These are phyloP conservation scores for Manihot esculenta DNA, from an alignment of 441 rosid genomes.

Conservation along the genomic window DNA sequence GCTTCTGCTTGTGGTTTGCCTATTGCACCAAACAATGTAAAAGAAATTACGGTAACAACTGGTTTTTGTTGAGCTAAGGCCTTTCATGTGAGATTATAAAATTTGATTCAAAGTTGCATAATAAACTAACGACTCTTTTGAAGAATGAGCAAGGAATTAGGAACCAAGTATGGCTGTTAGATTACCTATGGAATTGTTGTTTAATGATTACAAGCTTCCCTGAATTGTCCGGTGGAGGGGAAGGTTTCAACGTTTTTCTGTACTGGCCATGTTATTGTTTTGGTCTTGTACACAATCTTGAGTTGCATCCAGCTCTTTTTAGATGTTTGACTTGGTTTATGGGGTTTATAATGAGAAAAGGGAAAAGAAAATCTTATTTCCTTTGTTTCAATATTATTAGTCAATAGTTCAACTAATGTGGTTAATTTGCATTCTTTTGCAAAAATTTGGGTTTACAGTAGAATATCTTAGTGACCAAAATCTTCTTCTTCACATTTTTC, in stretches of 20 bases:
- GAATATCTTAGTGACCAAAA: too few relatives aligned
- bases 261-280: background rate
- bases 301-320: background rate
- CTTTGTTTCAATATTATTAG: background rate
- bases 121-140: background rate
- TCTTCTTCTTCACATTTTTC: too few relatives aligned
- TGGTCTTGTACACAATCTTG: background rate
- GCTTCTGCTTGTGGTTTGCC: background rate
- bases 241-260: background rate
- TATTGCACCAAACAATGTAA: background rate
- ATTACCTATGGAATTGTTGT: background rate
- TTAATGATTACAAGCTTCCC: background rate
- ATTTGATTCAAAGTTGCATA: slow-evolving; percentile 9
- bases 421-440: background rate
- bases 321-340: slow-evolving; percentile 1
- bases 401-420: background rate
- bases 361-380: too few relatives aligned
- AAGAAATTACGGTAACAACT: background rate
- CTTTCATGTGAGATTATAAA: background rate
- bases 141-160: background rate
- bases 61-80: background rate
- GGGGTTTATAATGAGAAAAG: background rate
- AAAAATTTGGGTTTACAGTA: too few relatives aligned
- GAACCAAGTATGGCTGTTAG: background rate
- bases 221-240: background rate